Evolutionary conservation across 257 asterid genomes (phyloP), one percentile per base, ranked within the genome.

Genomic region (Voacanga thouarsii): DNA sequence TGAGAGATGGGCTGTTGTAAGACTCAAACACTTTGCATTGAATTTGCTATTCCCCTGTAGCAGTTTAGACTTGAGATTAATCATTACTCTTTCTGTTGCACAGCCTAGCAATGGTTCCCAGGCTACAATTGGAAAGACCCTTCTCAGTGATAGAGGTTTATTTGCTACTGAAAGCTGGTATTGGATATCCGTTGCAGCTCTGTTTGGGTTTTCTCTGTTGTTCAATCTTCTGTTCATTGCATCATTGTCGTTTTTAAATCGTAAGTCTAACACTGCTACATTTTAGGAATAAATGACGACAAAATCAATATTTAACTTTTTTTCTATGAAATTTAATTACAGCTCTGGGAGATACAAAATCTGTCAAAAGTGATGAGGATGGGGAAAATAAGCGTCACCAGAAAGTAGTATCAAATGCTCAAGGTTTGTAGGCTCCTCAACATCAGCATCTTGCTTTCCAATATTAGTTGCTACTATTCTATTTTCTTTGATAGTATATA

Each of bases 111-210:
- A 73, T 64, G 89, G 37, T 33, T 33, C 84, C n/a, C n/a, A n/a
- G n/a, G n/a, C n/a, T 21, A 90, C 97, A 3, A 92, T 92, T 21
- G 98, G 98, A 30, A 90, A 83, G 88, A 83, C 91, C 6, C 90
- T 94, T 85, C 92, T 94, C 1, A 82, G 77, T 26, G 90, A 82
- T 60, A 88, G 98, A 82, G 97, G 97, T 12, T 73, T 94, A 75
- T 89, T 79, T 71, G 84, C 88, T 2, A 83, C 86, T 0, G 97
- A 90, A 71, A 8, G 80, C 19, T 85, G 87, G 94, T 94, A 82
- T 83, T 94, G 98, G 98, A 87, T 87, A 28, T 82, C 94, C 81
- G 78, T 90, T 66, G 67, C 75, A 0, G 96, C 96, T 57, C 97
- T 94, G 66, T 88, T 89, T 51, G 92, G 78, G 2, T 94, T 85